Evolutionary conservation across 2,329 filamentous ascomycete species (phyloP).

Genomic region (Cladobotryum mycophilum): DNA sequence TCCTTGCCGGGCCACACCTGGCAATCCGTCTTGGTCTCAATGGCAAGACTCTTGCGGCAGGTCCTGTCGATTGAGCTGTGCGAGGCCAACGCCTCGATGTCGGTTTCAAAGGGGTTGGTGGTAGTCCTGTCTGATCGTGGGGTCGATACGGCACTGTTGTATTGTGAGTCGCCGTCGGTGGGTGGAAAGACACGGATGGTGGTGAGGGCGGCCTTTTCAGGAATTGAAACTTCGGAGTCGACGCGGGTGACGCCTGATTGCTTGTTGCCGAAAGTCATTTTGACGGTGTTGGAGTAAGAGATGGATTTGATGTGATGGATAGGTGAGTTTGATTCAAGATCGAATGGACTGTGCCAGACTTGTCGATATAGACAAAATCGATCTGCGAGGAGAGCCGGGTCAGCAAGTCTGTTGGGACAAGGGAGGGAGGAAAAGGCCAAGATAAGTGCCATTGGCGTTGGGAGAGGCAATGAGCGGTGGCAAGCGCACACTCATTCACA

Average conservation of each 20-base stretch:
- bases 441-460: too few relatives aligned
- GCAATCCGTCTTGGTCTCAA: slow-evolving; percentile 39
- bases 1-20: slow-evolving; percentile 55
- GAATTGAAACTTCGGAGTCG: slow-evolving; percentile 4
- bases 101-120: slow-evolving; percentile 50
- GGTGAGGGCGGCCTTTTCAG: slow-evolving; percentile 20
- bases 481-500: too few relatives aligned
- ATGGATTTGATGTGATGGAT: too few relatives aligned
- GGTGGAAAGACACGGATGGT: slow-evolving; percentile 17
- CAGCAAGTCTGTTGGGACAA: too few relatives aligned
- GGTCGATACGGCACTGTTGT: slow-evolving; percentile 36
- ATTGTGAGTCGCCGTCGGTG: slow-evolving; percentile 19
- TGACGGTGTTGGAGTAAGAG: neutral
- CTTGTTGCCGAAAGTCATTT: slow-evolving; percentile 3
- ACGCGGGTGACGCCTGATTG: slow-evolving; percentile 7
- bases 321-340: too few relatives aligned
- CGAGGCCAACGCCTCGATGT: slow-evolving; percentile 49
- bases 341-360: too few relatives aligned
- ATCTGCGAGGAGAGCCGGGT: too few relatives aligned
- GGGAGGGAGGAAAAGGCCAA: too few relatives aligned
- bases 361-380: too few relatives aligned
- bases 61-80: slow-evolving; percentile 29
- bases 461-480: too few relatives aligned
- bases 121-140: slow-evolving; percentile 34
- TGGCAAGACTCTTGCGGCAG: slow-evolving; percentile 20